Evolutionary conservation across 148 eudicot species (phyloP).

Genomic region (Vaccinium macrocarpon): DNA sequence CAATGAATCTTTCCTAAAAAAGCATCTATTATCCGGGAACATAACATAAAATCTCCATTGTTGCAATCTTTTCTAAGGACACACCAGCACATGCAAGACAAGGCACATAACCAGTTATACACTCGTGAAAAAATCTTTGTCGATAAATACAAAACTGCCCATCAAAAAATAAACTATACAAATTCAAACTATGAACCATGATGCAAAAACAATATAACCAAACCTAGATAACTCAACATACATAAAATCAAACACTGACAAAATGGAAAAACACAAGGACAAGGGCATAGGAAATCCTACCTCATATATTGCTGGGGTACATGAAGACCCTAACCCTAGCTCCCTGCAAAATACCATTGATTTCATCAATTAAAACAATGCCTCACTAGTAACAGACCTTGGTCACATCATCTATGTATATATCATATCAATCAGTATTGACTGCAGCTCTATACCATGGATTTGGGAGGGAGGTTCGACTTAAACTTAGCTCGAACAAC

Average conservation of each 20-base stretch:
- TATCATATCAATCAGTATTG: neutral
- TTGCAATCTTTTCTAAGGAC: neutral
- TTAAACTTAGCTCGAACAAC: constrained; percentile 51
- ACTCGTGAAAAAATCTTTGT: neutral
- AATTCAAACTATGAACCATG: neutral
- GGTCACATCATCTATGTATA: neutral
- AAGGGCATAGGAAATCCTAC: constrained; percentile 10
- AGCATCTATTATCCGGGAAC: neutral
- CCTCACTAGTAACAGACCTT: neutral
- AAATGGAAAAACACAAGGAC: neutral
- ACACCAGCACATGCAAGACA: neutral
- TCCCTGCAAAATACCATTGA: constrained; percentile 28
- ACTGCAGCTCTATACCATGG: constrained; percentile 30
- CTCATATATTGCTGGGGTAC: constrained; percentile 56
- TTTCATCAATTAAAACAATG: neutral
- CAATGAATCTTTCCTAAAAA: neutral
- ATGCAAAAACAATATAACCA: neutral
- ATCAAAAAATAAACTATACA: neutral
- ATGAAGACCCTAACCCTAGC: constrained; percentile 47
- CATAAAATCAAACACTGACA: neutral
- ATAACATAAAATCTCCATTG: neutral
- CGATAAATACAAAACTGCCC: neutral
- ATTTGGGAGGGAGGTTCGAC: constrained; percentile 49
- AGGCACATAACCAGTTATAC: neutral
- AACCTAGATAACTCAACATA: neutral